These are phyloP conservation scores for Carpinus viminea DNA, from an alignment of 306 rosid species.

Conservation along the genomic window DNA sequence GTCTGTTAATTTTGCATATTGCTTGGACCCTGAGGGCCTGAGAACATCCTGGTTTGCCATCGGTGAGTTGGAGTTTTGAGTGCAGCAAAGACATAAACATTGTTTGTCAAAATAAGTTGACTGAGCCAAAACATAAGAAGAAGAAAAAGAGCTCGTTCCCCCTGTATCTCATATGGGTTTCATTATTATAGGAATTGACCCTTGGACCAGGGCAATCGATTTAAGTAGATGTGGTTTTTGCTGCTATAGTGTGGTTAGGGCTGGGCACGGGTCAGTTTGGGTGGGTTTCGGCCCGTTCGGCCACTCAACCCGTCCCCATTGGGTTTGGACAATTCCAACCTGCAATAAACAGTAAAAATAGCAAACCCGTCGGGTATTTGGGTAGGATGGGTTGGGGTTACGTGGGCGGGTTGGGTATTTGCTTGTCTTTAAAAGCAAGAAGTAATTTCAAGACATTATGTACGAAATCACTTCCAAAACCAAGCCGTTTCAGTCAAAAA, in stretches of 20 bases:
- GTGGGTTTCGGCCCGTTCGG: no score
- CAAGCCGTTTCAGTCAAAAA: neutral
- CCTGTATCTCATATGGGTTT: neutral
- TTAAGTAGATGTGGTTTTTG: neutral
- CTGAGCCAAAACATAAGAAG: neutral
- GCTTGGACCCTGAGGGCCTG: neutral
- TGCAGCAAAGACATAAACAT: no score
- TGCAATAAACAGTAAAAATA: no score
- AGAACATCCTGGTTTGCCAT: neutral
- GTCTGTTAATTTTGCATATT: neutral
- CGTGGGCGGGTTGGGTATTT: no score
- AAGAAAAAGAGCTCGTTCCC: neutral
- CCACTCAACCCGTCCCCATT: no score
- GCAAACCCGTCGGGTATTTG: no score
- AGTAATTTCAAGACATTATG: neutral
- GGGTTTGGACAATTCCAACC: no score
- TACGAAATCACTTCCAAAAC: neutral
- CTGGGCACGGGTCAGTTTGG: no score
- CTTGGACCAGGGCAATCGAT: neutral
- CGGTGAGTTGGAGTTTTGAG: neutral
- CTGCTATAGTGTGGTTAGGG: neutral
- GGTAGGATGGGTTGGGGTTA: no score
- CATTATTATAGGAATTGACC: neutral
- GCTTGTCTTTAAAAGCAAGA: neutral
- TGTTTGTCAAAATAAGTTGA: neutral